Evolutionary conservation across 768 basidiomycete species (phyloP).

Genomic region (Suillus fuscotomentosus): DNA sequence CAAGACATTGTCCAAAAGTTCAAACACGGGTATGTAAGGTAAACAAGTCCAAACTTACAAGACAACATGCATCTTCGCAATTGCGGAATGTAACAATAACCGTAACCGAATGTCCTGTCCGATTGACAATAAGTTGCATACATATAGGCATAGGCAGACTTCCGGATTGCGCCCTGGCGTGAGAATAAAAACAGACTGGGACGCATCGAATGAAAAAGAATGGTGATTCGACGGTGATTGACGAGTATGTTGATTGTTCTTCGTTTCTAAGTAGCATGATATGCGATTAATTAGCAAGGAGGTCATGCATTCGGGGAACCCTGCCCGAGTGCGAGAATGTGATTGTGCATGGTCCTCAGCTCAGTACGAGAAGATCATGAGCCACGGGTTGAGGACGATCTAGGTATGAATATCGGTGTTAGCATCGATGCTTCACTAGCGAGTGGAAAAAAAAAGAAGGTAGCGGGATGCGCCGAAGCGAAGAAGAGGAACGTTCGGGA

Average conservation of each 20-base stretch:
- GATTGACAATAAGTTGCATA: background rate
- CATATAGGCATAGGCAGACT: too few species aligned
- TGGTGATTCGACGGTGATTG: background rate
- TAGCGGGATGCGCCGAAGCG: constrained; percentile 28
- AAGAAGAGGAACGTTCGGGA: background rate
- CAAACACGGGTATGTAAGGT: background rate
- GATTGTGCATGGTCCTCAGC: background rate
- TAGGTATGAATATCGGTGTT: constrained; percentile 24
- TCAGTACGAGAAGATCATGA: constrained; percentile 77
- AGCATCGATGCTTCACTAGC: constrained; percentile 10
- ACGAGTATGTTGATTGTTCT: background rate
- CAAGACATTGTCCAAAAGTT: background rate
- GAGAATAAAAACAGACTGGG: background rate
- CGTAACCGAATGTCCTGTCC: background rate
- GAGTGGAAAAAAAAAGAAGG: constrained; percentile 12
- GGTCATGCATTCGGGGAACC: background rate
- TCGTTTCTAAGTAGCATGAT: background rate
- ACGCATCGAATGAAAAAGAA: background rate
- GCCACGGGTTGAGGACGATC: constrained; percentile 86
- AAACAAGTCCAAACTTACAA: background rate
- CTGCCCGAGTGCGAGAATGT: background rate
- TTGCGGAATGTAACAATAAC: too few species aligned
- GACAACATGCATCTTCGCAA: background rate
- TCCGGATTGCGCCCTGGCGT: background rate
- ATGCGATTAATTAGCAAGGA: background rate